Base-by-base conservation (phyloP, 164 flowering plant species). In the Stephania cephalantha region DNA sequence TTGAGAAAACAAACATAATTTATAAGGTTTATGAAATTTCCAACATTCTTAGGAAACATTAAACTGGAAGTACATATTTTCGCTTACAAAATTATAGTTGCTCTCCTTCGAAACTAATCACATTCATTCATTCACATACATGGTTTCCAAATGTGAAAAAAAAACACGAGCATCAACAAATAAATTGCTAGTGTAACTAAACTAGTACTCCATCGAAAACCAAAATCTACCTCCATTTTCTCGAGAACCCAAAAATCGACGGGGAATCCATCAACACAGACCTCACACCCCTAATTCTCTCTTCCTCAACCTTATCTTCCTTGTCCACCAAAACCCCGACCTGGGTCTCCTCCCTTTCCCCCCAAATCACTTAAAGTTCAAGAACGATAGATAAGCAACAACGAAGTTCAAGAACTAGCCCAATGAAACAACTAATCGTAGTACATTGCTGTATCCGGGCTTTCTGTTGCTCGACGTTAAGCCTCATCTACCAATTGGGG, bases 401-500 rank as follows among this genome's bases (percentile, higher is more conserved):
- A 66, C 65, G 20, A 50, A 42, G 42, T 44, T 61, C 42, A 70
- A 64, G 68, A 67, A n/a, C 70, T 44, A 31, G 25, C 18, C 66
- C 6, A 42, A 61, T 35, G 30, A 29, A 61, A 68, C 29, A 52
- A 29, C 85, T 82, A 88, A 79, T 83, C 85, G 69, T 91, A 97
- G 0, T 25, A 77, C 78, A 75, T 55, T 46, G 97, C 97, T 46
- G 91, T 63, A 45, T 94, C 97, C 11, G 76, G 69, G 75, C 84
- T 92, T 97, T 96, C 90, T 11, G 78, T 79, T 5, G 83, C 61
- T 0, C 97, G 88, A 42, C 86, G 81, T 45, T 88, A 75, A 53
- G 84, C 44, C 66, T 92, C 95, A 12, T 82, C 81, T 82, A 90
- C 75, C 82, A 94, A 94, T 69, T 78, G 77, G 50, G 92, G 89